phyloP scores from a whole-genome alignment of 2,329 filamentous ascomycete species.

The Microdochium paspali region DNA sequence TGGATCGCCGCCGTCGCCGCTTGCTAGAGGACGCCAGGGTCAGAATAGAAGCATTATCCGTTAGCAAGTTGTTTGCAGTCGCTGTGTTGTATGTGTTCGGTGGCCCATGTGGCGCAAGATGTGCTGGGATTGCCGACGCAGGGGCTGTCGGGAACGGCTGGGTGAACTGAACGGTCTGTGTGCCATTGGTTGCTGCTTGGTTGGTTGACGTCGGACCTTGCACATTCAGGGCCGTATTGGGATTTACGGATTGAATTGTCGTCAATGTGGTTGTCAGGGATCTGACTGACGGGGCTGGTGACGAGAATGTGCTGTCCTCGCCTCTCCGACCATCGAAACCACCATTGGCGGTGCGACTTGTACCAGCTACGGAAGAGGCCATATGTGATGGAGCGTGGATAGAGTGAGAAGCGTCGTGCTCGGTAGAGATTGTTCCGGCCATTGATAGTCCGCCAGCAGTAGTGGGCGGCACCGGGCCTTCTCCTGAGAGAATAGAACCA shows the following conservation, averaged over 20 bases:
- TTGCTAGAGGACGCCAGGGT: constrained; percentile 79
- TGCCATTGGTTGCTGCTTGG: constrained; percentile 9
- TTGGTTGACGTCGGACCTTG: constrained; percentile 1
- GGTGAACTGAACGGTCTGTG: constrained; percentile 50
- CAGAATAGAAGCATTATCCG: constrained; percentile 78
- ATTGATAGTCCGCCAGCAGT: constrained; percentile 62
- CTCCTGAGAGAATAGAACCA: neutral
- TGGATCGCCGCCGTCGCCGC: constrained; percentile 63
- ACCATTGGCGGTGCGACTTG: constrained; percentile 58
- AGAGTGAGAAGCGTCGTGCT: constrained; percentile 66
- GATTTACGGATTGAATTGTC: constrained; percentile 69
- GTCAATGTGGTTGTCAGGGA: constrained; percentile 78
- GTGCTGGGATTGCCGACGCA: constrained; percentile 63
- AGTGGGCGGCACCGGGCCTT: constrained; percentile 27
- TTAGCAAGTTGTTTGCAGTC: constrained; percentile 72
- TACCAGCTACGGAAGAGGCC: constrained; percentile 59
- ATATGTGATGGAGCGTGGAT: constrained; percentile 68
- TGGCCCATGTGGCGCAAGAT: constrained; percentile 49
- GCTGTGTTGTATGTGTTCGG: constrained; percentile 69
- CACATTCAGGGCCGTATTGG: constrained; percentile 33
- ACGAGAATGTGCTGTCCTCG: constrained; percentile 70
- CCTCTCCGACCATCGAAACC: constrained; percentile 61
- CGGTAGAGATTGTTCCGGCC: constrained; percentile 76
- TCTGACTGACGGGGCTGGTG: constrained; percentile 69
- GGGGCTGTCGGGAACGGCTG: constrained; percentile 58